Evolutionary conservation across 2,329 filamentous ascomycete genomes (phyloP).

Genomic region (Thelonectria rubi): DNA sequence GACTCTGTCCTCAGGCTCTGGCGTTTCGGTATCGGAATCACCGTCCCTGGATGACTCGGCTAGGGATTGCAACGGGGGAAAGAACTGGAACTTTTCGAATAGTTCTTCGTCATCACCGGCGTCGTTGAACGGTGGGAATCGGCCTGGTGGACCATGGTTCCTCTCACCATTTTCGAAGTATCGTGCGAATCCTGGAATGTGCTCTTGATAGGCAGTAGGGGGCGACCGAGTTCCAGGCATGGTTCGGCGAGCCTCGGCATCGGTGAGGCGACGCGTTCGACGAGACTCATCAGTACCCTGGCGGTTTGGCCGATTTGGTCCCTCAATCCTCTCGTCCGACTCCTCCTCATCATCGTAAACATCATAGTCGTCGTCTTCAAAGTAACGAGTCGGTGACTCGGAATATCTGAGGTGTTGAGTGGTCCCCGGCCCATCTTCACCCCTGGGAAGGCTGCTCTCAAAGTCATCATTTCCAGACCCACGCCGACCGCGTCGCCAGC

Average conservation of each 20-base stretch:
- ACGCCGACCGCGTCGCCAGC: no score
- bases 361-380: neutral
- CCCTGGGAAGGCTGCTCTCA: neutral
- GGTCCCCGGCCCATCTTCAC: neutral
- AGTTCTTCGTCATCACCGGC: slow-evolving; percentile 43
- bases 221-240: no score
- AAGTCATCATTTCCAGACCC: neutral
- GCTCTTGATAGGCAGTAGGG: neutral
- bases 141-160: slow-evolving; percentile 9
- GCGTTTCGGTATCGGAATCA: slow-evolving; percentile 45
- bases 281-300: neutral
- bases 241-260: neutral
- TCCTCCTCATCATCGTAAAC: neutral
- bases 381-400: neutral
- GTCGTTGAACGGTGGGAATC: slow-evolving; percentile 12
- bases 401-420: neutral
- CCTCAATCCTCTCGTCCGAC: neutral
- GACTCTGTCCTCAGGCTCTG: slow-evolving; percentile 39
- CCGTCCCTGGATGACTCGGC: slow-evolving; percentile 38
- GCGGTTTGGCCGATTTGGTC: neutral
- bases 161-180: no score
- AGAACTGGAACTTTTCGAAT: slow-evolving; percentile 44
- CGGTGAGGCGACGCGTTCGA: neutral
- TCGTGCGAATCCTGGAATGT: no score
- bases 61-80: slow-evolving; percentile 30